Evolutionary conservation across 352 stramenopile genomes (phyloP), one percentile per base, ranked within the genome.

Genomic region (Phytophthora citrophthora): DNA sequence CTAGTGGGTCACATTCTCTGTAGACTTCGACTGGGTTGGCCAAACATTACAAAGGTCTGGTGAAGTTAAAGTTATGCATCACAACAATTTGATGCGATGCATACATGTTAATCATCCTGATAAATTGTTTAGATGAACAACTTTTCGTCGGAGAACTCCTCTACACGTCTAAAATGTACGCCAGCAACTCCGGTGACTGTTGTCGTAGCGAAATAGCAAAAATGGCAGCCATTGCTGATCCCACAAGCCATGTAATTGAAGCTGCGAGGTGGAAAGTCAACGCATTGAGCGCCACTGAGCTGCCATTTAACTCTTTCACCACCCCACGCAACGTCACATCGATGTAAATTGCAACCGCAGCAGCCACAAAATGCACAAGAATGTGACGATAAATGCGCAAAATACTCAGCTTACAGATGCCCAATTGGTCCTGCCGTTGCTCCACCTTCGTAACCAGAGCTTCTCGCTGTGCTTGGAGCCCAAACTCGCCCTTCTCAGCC

Each of bases 401-500:
- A 39, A 89, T 66, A 23, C 57, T 83, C 15, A 91, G 54, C 56
- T 81, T 85, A 45, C 67, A 86, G 13, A 89, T 50, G 0, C 83
- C 83, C 4, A 90, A 61, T 27, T 91, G 63, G 6, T 77, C 67
- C 29, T 90, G 83, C 13, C 74, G 70, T 29, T 77, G 76, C 64
- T 89, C 83, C 18, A 91, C 79, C 10, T 82, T 79, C 1, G 72
- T 77, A 45, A 72, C 74, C 18, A 87, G 60, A 29, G 80, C 80
- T 56, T 89, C 83, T 8, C 59, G 68, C 43, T 89, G 86, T n/a
- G 80, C 83, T 67, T 88, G 81, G 5, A 91, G 68, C 0, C 83
- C 80, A 32, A 91, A 90, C 48, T 91, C 80, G 6, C 83, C 83
- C 10, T 78, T 68, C 24, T 91, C 80, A 0, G 83, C 83, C 15